Conservation (phyloP, 352 stramenopile genomes). For the Phytophthora sp. region DNA sequence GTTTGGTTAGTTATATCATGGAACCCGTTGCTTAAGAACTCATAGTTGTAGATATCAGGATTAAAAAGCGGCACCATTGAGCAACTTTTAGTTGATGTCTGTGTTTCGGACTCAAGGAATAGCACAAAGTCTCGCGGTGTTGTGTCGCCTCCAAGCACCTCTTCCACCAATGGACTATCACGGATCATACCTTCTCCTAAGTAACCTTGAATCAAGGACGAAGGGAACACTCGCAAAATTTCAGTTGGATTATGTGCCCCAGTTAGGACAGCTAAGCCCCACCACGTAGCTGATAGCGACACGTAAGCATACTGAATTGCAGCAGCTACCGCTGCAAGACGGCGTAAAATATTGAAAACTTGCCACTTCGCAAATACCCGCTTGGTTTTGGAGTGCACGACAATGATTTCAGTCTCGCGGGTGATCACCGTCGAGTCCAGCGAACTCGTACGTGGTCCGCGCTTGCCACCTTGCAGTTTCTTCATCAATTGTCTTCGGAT, state of each 20-base stretch:
- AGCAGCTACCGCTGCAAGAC: slow-evolving; percentile 18
- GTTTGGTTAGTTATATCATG: slow-evolving; percentile 10
- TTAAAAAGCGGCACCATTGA: not conserved
- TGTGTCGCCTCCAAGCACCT: slow-evolving; percentile 21
- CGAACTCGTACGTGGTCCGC: not conserved
- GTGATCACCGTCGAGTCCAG: slow-evolving; percentile 1
- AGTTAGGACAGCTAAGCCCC: slow-evolving; percentile 12
- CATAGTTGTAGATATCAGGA: slow-evolving; percentile 28
- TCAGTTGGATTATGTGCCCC: slow-evolving; percentile 13
- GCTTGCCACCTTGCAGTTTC: no score
- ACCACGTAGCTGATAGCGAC: slow-evolving; percentile 16
- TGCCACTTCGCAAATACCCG: not conserved
- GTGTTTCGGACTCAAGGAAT: slow-evolving; percentile 30
- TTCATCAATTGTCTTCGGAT: no score
- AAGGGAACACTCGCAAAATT: not conserved
- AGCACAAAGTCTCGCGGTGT: slow-evolving; percentile 24
- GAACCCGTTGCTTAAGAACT: slow-evolving; percentile 32
- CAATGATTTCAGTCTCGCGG: slow-evolving; percentile 1
- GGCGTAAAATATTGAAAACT: slow-evolving; percentile 22
- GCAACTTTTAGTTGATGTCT: slow-evolving; percentile 18
- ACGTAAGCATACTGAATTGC: slow-evolving; percentile 30
- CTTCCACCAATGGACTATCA: slow-evolving; percentile 30
- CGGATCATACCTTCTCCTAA: slow-evolving; percentile 27
- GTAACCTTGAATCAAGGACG: slow-evolving; percentile 23
- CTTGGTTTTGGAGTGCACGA: slow-evolving; percentile 2